These are phyloP conservation scores for Fusarium keratoplasticum DNA, from an alignment of 2,329 filamentous ascomycete species.

Conservation along the genomic window DNA sequence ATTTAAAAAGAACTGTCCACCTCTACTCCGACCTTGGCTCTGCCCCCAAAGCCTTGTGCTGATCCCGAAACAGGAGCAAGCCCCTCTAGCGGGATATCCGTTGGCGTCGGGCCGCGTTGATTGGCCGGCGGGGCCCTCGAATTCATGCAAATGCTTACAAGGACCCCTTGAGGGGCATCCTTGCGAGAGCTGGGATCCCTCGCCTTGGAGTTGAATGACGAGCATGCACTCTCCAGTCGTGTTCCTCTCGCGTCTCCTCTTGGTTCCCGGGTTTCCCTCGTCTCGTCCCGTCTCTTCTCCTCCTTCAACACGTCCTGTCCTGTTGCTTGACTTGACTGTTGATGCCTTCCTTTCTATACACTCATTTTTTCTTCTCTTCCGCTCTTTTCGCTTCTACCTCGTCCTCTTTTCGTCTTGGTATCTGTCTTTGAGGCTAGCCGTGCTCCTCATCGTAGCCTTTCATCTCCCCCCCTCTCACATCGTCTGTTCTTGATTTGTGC, in stretches of 20 bases:
- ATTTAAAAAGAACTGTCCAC: not conserved
- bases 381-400: slow-evolving; percentile 18
- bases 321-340: slow-evolving; percentile 15
- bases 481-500: slow-evolving; percentile 17
- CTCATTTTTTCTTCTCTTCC: slow-evolving; percentile 22
- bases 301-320: slow-evolving; percentile 5
- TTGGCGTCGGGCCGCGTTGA: slow-evolving; percentile 14
- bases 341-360: slow-evolving; percentile 31
- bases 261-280: slow-evolving; percentile 23
- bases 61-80: slow-evolving; percentile 44
- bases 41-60: slow-evolving; percentile 27
- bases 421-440: slow-evolving; percentile 39
- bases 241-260: slow-evolving; percentile 29
- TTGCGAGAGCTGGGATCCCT: slow-evolving; percentile 31
- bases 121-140: slow-evolving; percentile 30
- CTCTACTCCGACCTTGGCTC: not conserved
- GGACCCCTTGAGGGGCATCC: slow-evolving; percentile 20
- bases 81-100: slow-evolving; percentile 29
- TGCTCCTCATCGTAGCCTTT: slow-evolving; percentile 39
- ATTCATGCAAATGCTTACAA: slow-evolving; percentile 43
- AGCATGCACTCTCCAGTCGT: slow-evolving; percentile 18
- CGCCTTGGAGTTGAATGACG: slow-evolving; percentile 26
- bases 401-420: slow-evolving; percentile 26
- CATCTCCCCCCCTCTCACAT: not conserved
- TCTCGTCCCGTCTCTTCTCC: slow-evolving; percentile 28